Evolutionary conservation across 176 grass and related monocot genomes (phyloP), one percentile per base, ranked within the genome.

Genomic region (Juncus inflexus): DNA sequence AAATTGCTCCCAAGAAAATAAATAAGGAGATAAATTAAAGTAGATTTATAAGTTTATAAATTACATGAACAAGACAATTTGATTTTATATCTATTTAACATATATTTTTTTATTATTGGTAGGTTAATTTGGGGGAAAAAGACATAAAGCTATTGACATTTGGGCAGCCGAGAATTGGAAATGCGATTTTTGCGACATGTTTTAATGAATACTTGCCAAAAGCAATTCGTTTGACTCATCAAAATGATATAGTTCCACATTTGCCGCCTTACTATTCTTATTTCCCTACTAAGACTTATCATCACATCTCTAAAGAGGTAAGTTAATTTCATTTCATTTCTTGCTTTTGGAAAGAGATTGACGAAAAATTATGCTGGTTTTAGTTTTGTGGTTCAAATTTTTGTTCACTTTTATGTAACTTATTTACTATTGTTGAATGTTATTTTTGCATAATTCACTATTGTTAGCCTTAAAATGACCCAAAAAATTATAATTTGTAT

Each of bases 301-400:
- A 87, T 76, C 90, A 95, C 81, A 90, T 95, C 39, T 42, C 90
- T 14, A 87, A 78, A 84, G 90, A 95, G 90, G 90, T 95, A 50
- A 82, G 28, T 50, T 6, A 49, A 70, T 47, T 47, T 47, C 0
- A 47, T 9, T 9, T 47, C 9, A 6, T 47, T 47, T 9, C 43
- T 47, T 47, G 19, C 9, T 47, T 47, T 47, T 47, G 43, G 43
- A 28, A 28, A 28, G 19, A 28, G 19, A 28, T 28, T 0, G 19
- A 28, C 19, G 19, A 28, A 28, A 28, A 28, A 28, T 28, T 28
- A 28, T 28, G 19, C 19, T 28, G 19, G 19, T 28, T 28, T 28
- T 28, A 1, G 19, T 28, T 28, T 28, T 28, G 19, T 28, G 19
- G 19, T 28, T 28, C 19, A 28, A 28, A 28, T 28, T 28, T 28